phyloP scores from a whole-genome alignment of 2,329 filamentous ascomycete species.

The Colletotrichum kahawae region DNA sequence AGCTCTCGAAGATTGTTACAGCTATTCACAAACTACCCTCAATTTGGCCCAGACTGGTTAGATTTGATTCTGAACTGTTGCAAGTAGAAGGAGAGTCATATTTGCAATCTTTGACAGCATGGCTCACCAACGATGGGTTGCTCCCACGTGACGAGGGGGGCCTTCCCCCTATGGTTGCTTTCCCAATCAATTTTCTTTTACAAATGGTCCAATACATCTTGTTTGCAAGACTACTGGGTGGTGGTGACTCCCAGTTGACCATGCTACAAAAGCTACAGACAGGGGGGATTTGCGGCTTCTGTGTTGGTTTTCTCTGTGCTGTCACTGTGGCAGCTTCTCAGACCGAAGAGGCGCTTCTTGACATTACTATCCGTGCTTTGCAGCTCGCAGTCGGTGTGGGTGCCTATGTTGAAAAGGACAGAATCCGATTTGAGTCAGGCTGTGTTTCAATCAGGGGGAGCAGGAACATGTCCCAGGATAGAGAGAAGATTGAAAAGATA shows the following conservation, averaged over 20 bases:
- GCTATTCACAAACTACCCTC: not conserved
- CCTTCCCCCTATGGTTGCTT: not conserved
- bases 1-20: not conserved
- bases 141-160: not conserved
- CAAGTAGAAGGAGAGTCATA: not conserved
- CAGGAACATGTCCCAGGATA: not conserved
- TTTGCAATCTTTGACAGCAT: not conserved
- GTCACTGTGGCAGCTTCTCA: constrained; percentile 36
- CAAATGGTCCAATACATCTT: not conserved
- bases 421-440: constrained; percentile 27
- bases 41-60: not conserved
- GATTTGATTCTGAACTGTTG: not conserved
- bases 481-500: not conserved
- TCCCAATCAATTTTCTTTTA: not conserved
- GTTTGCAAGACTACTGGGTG: not conserved
- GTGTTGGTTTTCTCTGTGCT: constrained; percentile 43
- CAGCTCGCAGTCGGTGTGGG: constrained; percentile 43
- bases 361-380: constrained; percentile 40
- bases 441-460: not conserved
- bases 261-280: not conserved
- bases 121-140: not conserved
- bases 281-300: constrained; percentile 34
- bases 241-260: not conserved
- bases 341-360: constrained; percentile 31
- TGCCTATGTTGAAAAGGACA: constrained; percentile 38